phyloP scores from a whole-genome alignment of 306 rosid genomes.

The Acacia confusa region DNA sequence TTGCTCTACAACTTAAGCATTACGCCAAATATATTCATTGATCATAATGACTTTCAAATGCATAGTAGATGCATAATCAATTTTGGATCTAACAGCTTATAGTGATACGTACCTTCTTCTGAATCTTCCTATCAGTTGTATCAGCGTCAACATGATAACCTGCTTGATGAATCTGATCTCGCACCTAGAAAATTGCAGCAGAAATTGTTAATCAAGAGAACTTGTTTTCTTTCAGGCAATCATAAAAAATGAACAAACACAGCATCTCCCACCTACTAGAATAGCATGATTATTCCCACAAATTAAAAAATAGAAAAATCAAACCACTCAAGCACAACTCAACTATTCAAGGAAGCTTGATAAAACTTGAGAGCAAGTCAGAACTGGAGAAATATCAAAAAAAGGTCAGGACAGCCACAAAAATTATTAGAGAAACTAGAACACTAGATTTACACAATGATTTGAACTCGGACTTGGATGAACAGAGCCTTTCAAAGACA shows the following conservation, averaged over 20 bases:
- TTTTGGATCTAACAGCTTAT: not conserved
- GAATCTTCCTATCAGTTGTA: slow-evolving; percentile 83
- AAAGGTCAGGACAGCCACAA: not conserved
- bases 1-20: slow-evolving; percentile 3
- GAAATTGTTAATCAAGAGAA: not conserved
- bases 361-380: not conserved
- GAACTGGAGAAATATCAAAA: not conserved
- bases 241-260: not conserved
- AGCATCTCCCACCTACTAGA: slow-evolving; percentile 8
- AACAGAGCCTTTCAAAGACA: slow-evolving; percentile 7
- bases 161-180: slow-evolving; percentile 67
- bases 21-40: slow-evolving; percentile 6
- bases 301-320: not conserved
- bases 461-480: slow-evolving; percentile 2
- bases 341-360: not conserved
- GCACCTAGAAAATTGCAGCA: slow-evolving; percentile 55
- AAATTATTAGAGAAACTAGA: not conserved
- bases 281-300: slow-evolving; percentile 2
- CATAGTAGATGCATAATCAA: not conserved
- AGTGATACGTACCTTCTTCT: slow-evolving; percentile 64
- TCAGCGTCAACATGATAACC: slow-evolving; percentile 84
- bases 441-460: not conserved
- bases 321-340: not conserved
- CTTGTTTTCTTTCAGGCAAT: not conserved
- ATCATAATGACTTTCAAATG: slow-evolving; percentile 18